A percentile compares a stretch with the other conserved stretches of the same genome.
Conservation (phyloP, 768 basidiomycete species). For the Porphyrellus cyaneotinctus region DNA sequence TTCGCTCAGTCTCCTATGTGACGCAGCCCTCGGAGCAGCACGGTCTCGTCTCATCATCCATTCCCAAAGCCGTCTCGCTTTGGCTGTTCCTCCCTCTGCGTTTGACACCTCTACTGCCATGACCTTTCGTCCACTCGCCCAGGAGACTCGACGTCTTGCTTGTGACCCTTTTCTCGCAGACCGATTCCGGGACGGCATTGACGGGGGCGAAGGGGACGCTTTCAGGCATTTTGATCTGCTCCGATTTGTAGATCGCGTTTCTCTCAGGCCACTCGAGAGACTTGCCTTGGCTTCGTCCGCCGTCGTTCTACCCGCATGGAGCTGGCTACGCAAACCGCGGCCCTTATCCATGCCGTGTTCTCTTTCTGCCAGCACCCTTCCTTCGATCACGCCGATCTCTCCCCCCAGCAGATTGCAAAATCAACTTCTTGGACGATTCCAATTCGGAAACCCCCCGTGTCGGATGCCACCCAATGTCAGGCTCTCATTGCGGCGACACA, state of each 20-base stretch:
- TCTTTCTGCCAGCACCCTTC: slow-evolving; percentile 76
- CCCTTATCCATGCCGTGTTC: slow-evolving; percentile 64
- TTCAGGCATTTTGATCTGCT: slow-evolving; percentile 81
- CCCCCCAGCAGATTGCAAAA: slow-evolving; percentile 69
- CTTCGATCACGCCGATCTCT: slow-evolving; percentile 78
- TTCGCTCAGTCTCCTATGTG: slow-evolving; percentile 16
- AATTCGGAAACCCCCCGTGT: slow-evolving; percentile 63
- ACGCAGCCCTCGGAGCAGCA: slow-evolving; percentile 91
- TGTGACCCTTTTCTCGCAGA: slow-evolving; percentile 88
- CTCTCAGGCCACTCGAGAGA: slow-evolving; percentile 74
- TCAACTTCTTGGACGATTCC: slow-evolving; percentile 75
- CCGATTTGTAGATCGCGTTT: slow-evolving; percentile 79
- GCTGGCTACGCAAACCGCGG: slow-evolving; percentile 54
- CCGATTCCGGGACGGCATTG: slow-evolving; percentile 85
- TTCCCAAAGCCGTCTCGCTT: slow-evolving; percentile 67
- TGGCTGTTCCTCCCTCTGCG: slow-evolving; percentile 54
- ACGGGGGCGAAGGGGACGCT: slow-evolving; percentile 80
- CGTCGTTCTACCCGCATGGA: slow-evolving; percentile 57
- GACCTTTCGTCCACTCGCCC: slow-evolving; percentile 79
- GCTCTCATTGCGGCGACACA: slow-evolving; percentile 71
- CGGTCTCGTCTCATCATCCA: slow-evolving; percentile 92
- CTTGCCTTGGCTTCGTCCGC: slow-evolving; percentile 75
- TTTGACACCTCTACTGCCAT: slow-evolving; percentile 75
- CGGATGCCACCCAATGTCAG: slow-evolving; percentile 72
- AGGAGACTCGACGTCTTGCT: slow-evolving; percentile 85